Evolutionary conservation across 2,329 filamentous ascomycete genomes (phyloP).

Genomic region (Xylariaceae sp.): DNA sequence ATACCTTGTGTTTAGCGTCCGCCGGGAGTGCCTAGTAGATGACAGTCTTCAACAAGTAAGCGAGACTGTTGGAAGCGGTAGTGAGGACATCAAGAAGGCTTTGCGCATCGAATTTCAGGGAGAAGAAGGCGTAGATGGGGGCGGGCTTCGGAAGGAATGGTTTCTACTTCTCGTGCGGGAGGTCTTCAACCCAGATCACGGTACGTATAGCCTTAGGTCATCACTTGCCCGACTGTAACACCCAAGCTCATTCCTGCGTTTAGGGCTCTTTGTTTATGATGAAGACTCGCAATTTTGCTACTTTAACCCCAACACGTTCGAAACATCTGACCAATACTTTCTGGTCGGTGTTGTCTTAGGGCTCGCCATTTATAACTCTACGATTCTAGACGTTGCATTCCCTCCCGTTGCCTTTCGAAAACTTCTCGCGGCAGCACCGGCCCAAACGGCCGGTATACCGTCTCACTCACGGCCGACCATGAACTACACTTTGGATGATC

Average conservation of each 20-base stretch:
- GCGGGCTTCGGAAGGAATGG: slow-evolving; percentile 90
- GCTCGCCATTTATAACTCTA: slow-evolving; percentile 91
- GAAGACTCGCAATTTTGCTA: slow-evolving; percentile 89
- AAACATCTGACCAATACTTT: slow-evolving; percentile 88
- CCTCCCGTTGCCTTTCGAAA: slow-evolving; percentile 89
- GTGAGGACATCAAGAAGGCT: slow-evolving; percentile 86
- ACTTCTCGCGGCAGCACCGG: slow-evolving; percentile 71
- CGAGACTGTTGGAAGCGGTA: slow-evolving; percentile 73
- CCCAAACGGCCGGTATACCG: slow-evolving; percentile 49
- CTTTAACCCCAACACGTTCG: slow-evolving; percentile 86
- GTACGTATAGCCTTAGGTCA: slow-evolving; percentile 57
- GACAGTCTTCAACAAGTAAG: slow-evolving; percentile 83
- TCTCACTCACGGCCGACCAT: slow-evolving; percentile 58
- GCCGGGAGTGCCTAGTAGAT: slow-evolving; percentile 81
- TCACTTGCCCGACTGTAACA: not conserved
- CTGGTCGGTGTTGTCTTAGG: slow-evolving; percentile 84
- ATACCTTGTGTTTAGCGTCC: slow-evolving; percentile 71
- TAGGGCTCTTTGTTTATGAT: slow-evolving; percentile 88
- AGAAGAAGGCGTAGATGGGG: slow-evolving; percentile 88
- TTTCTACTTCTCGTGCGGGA: slow-evolving; percentile 84
- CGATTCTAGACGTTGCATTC: slow-evolving; percentile 81
- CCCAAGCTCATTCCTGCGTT: slow-evolving; percentile 9
- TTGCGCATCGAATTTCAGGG: slow-evolving; percentile 79
- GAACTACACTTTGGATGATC: slow-evolving; percentile 73
- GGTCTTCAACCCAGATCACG: slow-evolving; percentile 85